Percentiles rank a stretch among this genome's conserved stretches.
Evolutionary conservation across 371 early-diverging fungal species (phyloP).

Genomic region (Mortierella sp.): DNA sequence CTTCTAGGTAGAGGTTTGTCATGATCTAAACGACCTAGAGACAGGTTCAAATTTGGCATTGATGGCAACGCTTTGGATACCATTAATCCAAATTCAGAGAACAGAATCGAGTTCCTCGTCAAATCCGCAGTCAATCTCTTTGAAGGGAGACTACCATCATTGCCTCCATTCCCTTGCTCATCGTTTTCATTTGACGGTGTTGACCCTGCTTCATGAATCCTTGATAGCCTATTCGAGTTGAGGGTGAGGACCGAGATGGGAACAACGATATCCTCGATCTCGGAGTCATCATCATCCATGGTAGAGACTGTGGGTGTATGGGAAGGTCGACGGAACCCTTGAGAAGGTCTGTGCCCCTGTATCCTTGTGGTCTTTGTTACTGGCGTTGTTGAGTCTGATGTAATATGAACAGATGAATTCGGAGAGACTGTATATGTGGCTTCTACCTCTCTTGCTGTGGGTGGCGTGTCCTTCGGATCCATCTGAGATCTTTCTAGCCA

Average conservation of each 20-base stretch:
- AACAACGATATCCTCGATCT: slow-evolving; percentile 25
- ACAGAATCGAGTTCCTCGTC: slow-evolving; percentile 38
- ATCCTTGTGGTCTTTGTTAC: background rate
- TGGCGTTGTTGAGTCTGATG: background rate
- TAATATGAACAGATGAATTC: background rate
- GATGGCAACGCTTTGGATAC: slow-evolving; percentile 27
- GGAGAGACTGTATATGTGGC: background rate
- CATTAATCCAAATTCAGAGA: slow-evolving; percentile 38
- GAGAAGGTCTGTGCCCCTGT: background rate
- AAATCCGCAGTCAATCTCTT: slow-evolving; percentile 4
- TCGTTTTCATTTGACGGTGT: slow-evolving; percentile 21
- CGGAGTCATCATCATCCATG: slow-evolving; percentile 40
- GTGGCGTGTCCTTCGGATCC: background rate
- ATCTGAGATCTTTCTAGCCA: slow-evolving; percentile 29
- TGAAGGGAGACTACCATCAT: background rate
- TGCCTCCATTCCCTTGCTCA: background rate
- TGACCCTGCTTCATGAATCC: slow-evolving; percentile 30
- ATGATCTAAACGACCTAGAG: background rate
- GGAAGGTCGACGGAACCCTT: slow-evolving; percentile 24
- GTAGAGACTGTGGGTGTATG: slow-evolving; percentile 23
- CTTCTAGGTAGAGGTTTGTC: slow-evolving; percentile 15
- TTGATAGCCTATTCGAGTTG: slow-evolving; percentile 38
- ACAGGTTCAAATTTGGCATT: background rate
- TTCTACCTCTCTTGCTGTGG: background rate
- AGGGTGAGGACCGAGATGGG: slow-evolving; percentile 17